phyloP scores from a whole-genome alignment of 257 asterid species.

The Solanum chilense region DNA sequence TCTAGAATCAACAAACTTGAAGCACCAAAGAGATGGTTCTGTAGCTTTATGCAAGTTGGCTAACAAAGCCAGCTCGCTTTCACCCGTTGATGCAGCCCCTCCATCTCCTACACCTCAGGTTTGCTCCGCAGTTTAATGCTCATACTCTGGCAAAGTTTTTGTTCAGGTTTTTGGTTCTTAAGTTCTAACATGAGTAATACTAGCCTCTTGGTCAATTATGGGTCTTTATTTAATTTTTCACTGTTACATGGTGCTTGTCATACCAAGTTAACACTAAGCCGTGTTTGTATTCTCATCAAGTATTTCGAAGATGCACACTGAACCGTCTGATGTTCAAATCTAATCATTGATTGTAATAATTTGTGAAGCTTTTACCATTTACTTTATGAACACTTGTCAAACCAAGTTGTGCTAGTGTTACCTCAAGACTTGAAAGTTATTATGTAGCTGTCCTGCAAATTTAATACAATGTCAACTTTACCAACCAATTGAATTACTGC shows the following conservation, averaged over 20 bases:
- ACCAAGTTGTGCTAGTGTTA: not conserved
- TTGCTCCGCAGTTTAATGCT: not conserved
- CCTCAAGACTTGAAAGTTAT: not conserved
- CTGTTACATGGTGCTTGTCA: not conserved
- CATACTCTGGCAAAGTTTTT: not conserved
- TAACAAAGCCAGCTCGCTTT: conserved; percentile 65
- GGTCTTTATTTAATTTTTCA: not conserved
- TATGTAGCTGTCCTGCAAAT: not conserved
- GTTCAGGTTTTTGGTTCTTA: not conserved
- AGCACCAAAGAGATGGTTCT: conserved; percentile 73
- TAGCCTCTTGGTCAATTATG: not conserved
- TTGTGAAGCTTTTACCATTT: not conserved
- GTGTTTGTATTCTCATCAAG: not conserved
- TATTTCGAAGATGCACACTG: not conserved
- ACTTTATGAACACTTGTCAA: not conserved
- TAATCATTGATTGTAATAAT: not conserved
- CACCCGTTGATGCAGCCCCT: conserved; percentile 93
- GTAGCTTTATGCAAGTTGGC: conserved; percentile 78
- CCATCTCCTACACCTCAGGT: conserved; percentile 96
- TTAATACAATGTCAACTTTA: not conserved
- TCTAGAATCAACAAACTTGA: conserved; percentile 50
- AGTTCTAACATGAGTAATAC: not conserved
- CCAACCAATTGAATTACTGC: not conserved
- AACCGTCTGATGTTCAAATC: not conserved
- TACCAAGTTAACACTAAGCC: not conserved